Base-by-base conservation (phyloP, 1,284 basidiomycete species). In the Irpex sp. region DNA sequence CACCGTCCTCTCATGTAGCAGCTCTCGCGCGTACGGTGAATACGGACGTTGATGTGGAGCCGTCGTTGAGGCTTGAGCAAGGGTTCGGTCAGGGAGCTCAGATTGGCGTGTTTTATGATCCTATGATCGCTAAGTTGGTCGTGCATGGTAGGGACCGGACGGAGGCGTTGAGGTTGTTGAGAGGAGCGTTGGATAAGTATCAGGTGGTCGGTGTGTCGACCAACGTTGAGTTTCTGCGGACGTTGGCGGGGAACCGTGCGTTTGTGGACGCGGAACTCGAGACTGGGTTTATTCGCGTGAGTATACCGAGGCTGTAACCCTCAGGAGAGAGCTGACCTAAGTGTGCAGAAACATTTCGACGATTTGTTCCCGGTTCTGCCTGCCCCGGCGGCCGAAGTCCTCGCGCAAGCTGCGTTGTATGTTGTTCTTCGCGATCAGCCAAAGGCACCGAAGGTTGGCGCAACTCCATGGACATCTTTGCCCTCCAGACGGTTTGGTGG, bases 91-190 rank as follows among this genome's bases (percentile, higher is more conserved):
- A 89, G 71, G 94, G 93, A 11, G 88, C 96, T 62, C 90, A 94
- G 71, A 95, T 97, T 64, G 93, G 92, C 36, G 91, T 96, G 3
- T 94, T 89, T 77, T 98, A 98, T 74, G 96, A 98, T 71, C 94
- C 96, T 0, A 93, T 97, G 89, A 96, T 96, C 66, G 89, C 94
- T 34, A 95, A 95, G 73, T 86, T 97, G n/a, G 91, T 97, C 51
- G 94, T 94, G 7, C 92, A 95, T 69, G 96, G 93, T 9, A 79
- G 87, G 44, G 92, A 97, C 75, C 83, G 96, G n/a, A 86, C 85
- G 1, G 93, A 96, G 71, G 96, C 96, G 0, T 76, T 98, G 66
- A 81, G 92, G 7, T 81, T 93, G 70, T 81, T 97, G 63, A 79
- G 91, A 7, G 86, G 87, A 60, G 94, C 93, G 4, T 76, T 97